Base-by-base conservation (phyloP, 208 protist species). In the Trypanosoma rangeli region DNA sequence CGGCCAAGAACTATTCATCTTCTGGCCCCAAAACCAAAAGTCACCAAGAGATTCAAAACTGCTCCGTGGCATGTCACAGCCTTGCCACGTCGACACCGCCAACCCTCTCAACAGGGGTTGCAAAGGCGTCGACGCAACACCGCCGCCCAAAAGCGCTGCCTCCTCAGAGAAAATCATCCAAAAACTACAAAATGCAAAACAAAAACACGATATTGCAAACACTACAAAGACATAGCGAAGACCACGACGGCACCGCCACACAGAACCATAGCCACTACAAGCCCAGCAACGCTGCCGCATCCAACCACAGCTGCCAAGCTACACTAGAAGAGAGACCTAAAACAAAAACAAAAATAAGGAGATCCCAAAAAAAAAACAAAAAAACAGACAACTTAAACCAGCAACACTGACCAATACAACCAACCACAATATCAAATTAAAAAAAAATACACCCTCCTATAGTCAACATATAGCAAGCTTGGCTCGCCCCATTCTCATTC, bases 41-140 rank as follows among this genome's bases (percentile, higher is more conserved):
- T 46, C 57, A 18, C 74, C 69, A 61, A 62, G 76, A 64, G 76
- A 76, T 13, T 13, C 20, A 67, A 79, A 79, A 24, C 16, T 69
- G 18, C 59, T 7, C 28, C 77, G 64, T 15, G 69, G 69, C 46
- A 18, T 46, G 13, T 58, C 35, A 33, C 59, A 68, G 60, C 60
- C 68, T 15, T 48, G 54, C 31, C 48, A 48, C 22, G 55, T 10
- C 15, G 16, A 1, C 15, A 46, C 12, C 37, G 13, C 13, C 33
- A 33, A 52, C 58, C 13, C 28, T 29, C 12, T 39, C 33, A 55
- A 37, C 33, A 9, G 33, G 4, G 7, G 33, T 7, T 7, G 33
- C 33, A 37, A 7, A 2, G 4, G 33, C 18, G 44, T 12, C 20
- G 4, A 3, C 39, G 58, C 31, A 8, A 13, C 31, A 9, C 0